These are phyloP conservation scores for Metschnikowia dekortorum DNA, from an alignment of 805 yeast genomes.

Conservation along the genomic window DNA sequence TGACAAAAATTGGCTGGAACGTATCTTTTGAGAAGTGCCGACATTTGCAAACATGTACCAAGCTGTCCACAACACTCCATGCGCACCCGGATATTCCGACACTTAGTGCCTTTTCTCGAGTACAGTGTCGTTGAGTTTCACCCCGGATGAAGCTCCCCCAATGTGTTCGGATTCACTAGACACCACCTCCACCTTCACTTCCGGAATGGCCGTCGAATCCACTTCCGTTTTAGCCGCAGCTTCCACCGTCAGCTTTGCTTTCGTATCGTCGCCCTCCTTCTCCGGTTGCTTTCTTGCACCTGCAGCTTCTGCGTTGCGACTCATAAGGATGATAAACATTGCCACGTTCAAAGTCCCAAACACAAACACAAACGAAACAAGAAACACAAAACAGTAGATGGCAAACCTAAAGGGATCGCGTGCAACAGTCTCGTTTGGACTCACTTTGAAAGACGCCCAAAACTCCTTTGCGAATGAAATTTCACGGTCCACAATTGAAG, in stretches of 20 bases:
- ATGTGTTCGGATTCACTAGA: slow-evolving; percentile 11
- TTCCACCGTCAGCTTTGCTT: neutral
- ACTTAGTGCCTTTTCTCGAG: neutral
- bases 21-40: too few relatives aligned
- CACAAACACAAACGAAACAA: slow-evolving; percentile 36
- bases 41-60: too few relatives aligned
- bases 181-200: neutral
- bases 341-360: slow-evolving; percentile 42
- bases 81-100: neutral
- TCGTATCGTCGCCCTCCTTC: neutral
- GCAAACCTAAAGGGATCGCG: slow-evolving; percentile 49
- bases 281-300: slow-evolving; percentile 2
- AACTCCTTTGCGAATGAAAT: slow-evolving; percentile 26
- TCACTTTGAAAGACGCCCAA: slow-evolving; percentile 35
- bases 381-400: slow-evolving; percentile 40
- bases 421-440: slow-evolving; percentile 43
- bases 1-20: too few relatives aligned
- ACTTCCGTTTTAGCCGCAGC: neutral
- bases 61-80: neutral
- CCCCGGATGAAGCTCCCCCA: slow-evolving; percentile 6
- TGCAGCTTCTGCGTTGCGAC: slow-evolving; percentile 4
- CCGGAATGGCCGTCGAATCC: neutral
- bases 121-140: neutral
- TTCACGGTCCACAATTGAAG: slow-evolving; percentile 14
- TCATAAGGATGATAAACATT: slow-evolving; percentile 17